phyloP scores from a whole-genome alignment of 176 grass and related monocot genomes.

The Carex scoparia region DNA sequence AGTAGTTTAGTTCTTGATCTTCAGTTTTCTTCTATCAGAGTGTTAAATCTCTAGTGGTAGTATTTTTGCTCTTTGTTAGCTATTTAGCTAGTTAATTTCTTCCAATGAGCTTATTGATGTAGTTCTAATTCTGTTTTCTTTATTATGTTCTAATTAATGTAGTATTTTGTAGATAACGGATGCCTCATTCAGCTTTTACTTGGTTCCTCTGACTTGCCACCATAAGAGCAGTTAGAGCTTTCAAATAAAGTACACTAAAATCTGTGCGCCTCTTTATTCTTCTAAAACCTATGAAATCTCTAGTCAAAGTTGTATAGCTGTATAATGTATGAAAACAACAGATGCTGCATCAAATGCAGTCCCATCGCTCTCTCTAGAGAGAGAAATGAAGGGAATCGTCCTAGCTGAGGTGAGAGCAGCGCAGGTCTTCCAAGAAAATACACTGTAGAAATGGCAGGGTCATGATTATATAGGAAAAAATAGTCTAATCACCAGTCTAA shows the following conservation, averaged over 20 bases:
- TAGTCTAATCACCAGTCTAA: constrained; percentile 29
- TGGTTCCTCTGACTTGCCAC: constrained; percentile 5
- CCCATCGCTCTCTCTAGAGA: background rate
- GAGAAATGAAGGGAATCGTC: constrained; percentile 13
- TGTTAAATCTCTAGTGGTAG: constrained; percentile 7
- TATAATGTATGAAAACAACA: constrained; percentile 14
- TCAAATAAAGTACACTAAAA: constrained; percentile 12
- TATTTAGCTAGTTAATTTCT: constrained; percentile 23
- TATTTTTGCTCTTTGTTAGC: constrained; percentile 5
- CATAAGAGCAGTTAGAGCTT: background rate
- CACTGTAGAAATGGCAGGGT: constrained; percentile 29
- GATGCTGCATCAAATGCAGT: background rate
- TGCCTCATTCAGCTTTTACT: background rate
- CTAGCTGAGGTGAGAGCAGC: constrained; percentile 1
- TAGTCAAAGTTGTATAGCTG: constrained; percentile 26
- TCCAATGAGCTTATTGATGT: constrained; percentile 17
- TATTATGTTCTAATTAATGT: constrained; percentile 12
- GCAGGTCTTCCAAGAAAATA: constrained; percentile 27
- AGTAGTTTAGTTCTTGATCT: constrained; percentile 16
- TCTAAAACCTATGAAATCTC: background rate
- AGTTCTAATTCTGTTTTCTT: background rate
- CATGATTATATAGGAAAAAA: constrained; percentile 23
- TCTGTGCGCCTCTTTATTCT: constrained; percentile 17
- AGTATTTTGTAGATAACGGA: constrained; percentile 19
- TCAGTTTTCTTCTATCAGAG: background rate